These are phyloP conservation scores for Rhazya stricta DNA, from an alignment of 257 asterid genomes.

Conservation along the genomic window DNA sequence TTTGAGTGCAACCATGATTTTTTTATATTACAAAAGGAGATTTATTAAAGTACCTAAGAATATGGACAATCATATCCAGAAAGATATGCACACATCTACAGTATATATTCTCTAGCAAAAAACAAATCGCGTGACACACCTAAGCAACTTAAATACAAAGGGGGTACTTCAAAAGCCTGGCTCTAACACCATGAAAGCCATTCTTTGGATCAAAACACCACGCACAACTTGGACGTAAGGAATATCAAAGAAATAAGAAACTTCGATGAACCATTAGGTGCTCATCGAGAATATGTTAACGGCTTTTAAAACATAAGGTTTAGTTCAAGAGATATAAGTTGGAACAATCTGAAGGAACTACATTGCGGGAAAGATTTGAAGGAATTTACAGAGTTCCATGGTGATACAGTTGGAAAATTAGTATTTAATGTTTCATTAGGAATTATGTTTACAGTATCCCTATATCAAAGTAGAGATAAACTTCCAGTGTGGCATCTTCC, in stretches of 20 bases:
- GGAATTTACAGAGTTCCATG: neutral
- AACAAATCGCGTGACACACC: neutral
- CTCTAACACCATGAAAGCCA: neutral
- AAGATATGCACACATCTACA: neutral
- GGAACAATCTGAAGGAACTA: neutral
- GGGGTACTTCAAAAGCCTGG: neutral
- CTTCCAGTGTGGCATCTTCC: neutral
- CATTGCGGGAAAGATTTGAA: neutral
- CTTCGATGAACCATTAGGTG: neutral
- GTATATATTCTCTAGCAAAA: neutral
- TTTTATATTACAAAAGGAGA: neutral
- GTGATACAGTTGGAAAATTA: neutral
- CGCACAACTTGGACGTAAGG: neutral
- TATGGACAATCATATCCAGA: neutral
- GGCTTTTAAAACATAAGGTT: neutral
- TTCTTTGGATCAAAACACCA: neutral
- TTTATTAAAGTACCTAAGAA: neutral
- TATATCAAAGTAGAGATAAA: neutral
- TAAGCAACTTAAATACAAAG: neutral
- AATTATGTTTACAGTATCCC: too few species aligned
- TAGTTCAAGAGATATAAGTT: neutral
- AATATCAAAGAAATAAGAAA: neutral
- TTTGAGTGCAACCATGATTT: neutral
- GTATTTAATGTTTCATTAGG: neutral
- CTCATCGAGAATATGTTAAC: neutral